A percentile compares a stretch with the other conserved stretches of the same genome.
phyloP scores from a whole-genome alignment of 352 stramenopile genomes.

The Phytophthora idaei region DNA sequence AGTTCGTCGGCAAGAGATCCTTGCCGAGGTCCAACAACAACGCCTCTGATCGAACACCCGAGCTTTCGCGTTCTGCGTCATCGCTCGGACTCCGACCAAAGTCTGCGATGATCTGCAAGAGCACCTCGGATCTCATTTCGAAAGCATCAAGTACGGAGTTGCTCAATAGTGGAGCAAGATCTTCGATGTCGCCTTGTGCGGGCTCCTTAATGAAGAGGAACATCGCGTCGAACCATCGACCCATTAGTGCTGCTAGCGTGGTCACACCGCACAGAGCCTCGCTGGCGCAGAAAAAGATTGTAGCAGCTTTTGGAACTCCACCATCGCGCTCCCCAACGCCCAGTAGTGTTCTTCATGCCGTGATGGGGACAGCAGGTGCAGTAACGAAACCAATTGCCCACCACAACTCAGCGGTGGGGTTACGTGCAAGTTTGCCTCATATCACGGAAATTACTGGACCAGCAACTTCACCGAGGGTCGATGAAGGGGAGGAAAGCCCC shows the following conservation, averaged over 20 bases:
- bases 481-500: background rate
- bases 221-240: slow-evolving; percentile 16
- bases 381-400: slow-evolving; percentile 10
- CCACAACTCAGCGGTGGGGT: slow-evolving; percentile 17
- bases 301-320: background rate
- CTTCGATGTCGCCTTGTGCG: background rate
- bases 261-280: slow-evolving; percentile 28
- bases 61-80: background rate
- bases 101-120: slow-evolving; percentile 56
- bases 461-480: background rate
- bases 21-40: slow-evolving; percentile 35
- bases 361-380: slow-evolving; percentile 13
- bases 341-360: slow-evolving; percentile 5
- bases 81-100: slow-evolving; percentile 38
- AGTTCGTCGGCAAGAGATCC: slow-evolving; percentile 33
- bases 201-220: slow-evolving; percentile 3
- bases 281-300: slow-evolving; percentile 6
- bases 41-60: slow-evolving; percentile 3
- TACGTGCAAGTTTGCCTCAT: slow-evolving; percentile 31
- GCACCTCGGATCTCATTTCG: slow-evolving; percentile 40
- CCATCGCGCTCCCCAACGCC: slow-evolving; percentile 1
- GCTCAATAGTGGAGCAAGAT: background rate
- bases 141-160: slow-evolving; percentile 3
- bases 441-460: slow-evolving; percentile 27
- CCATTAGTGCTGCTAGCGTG: slow-evolving; percentile 42